phyloP scores from a whole-genome alignment of 257 asterid genomes.

The Nicotiana tabacum region DNA sequence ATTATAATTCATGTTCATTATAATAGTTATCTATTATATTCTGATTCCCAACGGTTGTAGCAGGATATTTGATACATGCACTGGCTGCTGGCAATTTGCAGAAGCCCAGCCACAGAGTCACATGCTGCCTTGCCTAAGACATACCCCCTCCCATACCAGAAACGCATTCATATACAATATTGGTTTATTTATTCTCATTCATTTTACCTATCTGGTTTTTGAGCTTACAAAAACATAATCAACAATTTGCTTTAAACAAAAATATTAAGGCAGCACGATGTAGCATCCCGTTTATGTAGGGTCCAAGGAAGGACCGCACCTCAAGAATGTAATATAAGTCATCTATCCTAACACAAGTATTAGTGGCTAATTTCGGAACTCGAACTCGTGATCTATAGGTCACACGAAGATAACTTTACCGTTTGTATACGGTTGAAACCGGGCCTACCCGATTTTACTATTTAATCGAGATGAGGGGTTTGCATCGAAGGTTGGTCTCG shows the following conservation, averaged over 20 bases:
- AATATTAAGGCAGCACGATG: too few species aligned
- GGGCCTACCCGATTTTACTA: too few species aligned
- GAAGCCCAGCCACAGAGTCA: neutral
- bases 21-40: neutral
- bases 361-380: too few species aligned
- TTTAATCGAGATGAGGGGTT: too few species aligned
- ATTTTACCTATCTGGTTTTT: neutral
- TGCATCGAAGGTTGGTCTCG: too few species aligned
- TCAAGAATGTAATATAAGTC: too few species aligned
- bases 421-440: too few species aligned
- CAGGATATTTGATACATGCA: neutral
- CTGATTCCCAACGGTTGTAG: too few species aligned
- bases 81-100: neutral
- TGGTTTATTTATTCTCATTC: neutral
- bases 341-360: too few species aligned
- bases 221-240: neutral
- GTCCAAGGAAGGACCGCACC: too few species aligned
- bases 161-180: neutral
- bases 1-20: neutral
- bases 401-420: too few species aligned
- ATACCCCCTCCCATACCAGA: neutral
- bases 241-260: neutral
- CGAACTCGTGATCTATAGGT: accelerated
- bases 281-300: too few species aligned
- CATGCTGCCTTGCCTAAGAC: neutral